Evolutionary conservation across 2,329 filamentous ascomycete genomes (phyloP), one percentile per base, ranked within the genome.

Genomic region (Sporothrix schenckii): DNA sequence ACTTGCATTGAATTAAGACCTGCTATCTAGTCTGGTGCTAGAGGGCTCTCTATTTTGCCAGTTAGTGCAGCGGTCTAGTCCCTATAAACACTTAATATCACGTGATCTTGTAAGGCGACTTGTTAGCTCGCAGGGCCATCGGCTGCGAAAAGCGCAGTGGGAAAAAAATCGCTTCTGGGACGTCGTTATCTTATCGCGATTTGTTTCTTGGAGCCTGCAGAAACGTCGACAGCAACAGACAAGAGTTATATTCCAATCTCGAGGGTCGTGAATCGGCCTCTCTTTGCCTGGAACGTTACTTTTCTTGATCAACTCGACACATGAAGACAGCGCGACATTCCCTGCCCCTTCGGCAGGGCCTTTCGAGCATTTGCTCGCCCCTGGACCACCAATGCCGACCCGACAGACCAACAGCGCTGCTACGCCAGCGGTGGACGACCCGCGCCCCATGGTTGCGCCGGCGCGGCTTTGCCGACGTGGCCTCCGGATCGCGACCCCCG

Each of bases 401-500:
- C n/a, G 21, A 47, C 34, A 24, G 50, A 47, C 24, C 30, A 21
- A 58, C 39, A 4, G 16, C 47, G 16, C 27, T 50, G 54, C 30
- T 30, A 24, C 34, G 7, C 24, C 69, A 41, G 34, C 52, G 39
- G 24, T 58, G 34, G 66, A 39, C 49, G 21, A 6, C 30, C 4
- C 58, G 47, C 44, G 11, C 41, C 9, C 9, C 21, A 7, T n/a
- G 24, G 21, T 1, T 49, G 16, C 66, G 50, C 5, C 44, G 63
- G 4, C 68, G 73, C 7, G 52, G 66, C 2, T 70, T 74, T 58
- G 72, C 73, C 13, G 68, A 71, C 19, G 71, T 74, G 52, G 71
- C 71, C 0, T 52, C 70, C 1, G 70, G 69, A 11, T 21, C 58
- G 11, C 66, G 50, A 50, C 65, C 71, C 71, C 85, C 88, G 0